phyloP scores from a whole-genome alignment of 345 rosid genomes.

The Bretschneidera sinensis region DNA sequence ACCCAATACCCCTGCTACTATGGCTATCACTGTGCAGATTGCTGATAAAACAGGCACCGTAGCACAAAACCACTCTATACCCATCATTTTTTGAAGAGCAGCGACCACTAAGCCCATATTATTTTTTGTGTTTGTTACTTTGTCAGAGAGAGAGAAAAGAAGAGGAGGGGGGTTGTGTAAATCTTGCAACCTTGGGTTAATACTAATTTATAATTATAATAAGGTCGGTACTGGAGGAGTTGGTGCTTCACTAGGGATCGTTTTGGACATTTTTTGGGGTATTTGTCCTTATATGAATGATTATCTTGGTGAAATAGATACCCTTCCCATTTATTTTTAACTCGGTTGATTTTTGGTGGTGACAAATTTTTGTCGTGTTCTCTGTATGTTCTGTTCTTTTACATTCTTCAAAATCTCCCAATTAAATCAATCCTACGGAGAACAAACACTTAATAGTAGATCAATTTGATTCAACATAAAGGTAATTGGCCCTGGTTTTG shows the following conservation, averaged over 20 bases:
- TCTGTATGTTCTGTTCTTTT: no score
- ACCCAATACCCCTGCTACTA: constrained; percentile 26
- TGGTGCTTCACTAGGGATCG: constrained; percentile 12
- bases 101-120: neutral
- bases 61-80: constrained; percentile 7
- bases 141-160: neutral
- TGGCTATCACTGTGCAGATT: constrained; percentile 21
- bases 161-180: no score
- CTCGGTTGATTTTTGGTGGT: no score
- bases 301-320: neutral
- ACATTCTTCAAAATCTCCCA: no score
- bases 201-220: no score
- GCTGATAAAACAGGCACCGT: constrained; percentile 2
- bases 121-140: neutral
- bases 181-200: no score
- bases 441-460: no score
- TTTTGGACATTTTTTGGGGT: constrained; percentile 13
- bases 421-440: no score
- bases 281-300: constrained; percentile 18
- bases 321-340: neutral
- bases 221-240: neutral
- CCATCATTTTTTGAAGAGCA: constrained; percentile 9
- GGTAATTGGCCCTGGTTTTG: no score
- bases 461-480: no score
- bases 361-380: no score